These are phyloP conservation scores for Athelia sp. DNA, from an alignment of 1,284 basidiomycete species.

Conservation along the genomic window DNA sequence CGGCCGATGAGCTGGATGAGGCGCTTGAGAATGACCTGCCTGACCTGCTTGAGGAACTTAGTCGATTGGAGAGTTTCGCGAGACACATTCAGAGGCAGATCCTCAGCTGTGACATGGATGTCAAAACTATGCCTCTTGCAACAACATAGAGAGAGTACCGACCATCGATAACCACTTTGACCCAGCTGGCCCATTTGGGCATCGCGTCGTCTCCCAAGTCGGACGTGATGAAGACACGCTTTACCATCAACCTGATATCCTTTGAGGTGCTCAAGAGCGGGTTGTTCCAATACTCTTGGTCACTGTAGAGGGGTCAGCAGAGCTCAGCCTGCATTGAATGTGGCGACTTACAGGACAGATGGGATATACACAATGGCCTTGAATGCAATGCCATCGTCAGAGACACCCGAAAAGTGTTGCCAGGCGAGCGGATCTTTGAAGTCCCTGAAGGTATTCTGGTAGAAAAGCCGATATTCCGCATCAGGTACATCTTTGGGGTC, in stretches of 20 bases:
- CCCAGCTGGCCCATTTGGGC: constrained; percentile 90
- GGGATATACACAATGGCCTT: constrained; percentile 84
- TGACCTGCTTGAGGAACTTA: constrained; percentile 76
- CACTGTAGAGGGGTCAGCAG: constrained; percentile 29
- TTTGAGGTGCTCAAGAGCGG: constrained; percentile 44
- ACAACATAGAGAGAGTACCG: constrained; percentile 16
- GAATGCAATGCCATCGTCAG: constrained; percentile 84
- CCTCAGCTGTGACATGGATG: constrained; percentile 60
- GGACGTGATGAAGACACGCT: constrained; percentile 91
- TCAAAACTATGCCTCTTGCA: constrained; percentile 7
- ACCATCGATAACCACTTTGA: constrained; percentile 87
- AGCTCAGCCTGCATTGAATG: constrained; percentile 4
- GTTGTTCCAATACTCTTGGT: constrained; percentile 74
- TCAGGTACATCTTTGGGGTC: constrained; percentile 80
- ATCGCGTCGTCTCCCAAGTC: constrained; percentile 81
- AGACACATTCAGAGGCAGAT: constrained; percentile 91
- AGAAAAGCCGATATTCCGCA: constrained; percentile 81
- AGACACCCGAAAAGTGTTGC: constrained; percentile 90
- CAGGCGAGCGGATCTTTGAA: constrained; percentile 72
- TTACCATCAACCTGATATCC: constrained; percentile 83
- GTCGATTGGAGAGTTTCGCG: constrained; percentile 89
- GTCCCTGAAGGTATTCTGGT: constrained; percentile 83
- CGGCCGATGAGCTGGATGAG: constrained; percentile 76
- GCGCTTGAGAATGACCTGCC: constrained; percentile 70
- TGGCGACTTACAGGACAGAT: constrained; percentile 49